A percentile compares a stretch with the other conserved stretches of the same genome.
Conservation (phyloP, 257 asterid species). For the Nicotiana attenuata region DNA sequence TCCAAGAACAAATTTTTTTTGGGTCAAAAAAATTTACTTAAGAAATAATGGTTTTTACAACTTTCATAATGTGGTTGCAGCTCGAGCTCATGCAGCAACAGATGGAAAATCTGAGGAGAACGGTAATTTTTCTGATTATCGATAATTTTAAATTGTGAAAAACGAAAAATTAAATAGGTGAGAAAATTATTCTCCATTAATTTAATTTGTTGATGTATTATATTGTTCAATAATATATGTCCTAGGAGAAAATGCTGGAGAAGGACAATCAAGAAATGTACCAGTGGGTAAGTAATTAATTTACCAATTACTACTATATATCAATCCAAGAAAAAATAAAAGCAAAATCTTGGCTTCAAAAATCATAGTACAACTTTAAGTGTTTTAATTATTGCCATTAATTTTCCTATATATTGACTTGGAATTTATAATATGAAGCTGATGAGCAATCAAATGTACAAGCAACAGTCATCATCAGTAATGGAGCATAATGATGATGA, state of each 20-base stretch:
- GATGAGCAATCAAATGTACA: constrained; percentile 49
- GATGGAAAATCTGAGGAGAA: constrained; percentile 66
- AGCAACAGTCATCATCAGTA: constrained; percentile 21
- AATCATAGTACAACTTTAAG: not conserved
- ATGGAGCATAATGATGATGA: constrained; percentile 26
- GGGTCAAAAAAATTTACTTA: too few species aligned
- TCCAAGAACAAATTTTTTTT: too few species aligned
- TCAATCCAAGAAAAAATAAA: not conserved
- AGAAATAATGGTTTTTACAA: not conserved
- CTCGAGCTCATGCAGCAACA: constrained; percentile 68
- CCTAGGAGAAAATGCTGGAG: constrained; percentile 58
- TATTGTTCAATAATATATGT: not conserved
- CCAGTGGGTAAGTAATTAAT: constrained; percentile 47
- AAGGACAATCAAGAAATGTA: constrained; percentile 77
- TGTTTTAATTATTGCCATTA: not conserved
- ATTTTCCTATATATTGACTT: not conserved
- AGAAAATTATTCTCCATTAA: not conserved
- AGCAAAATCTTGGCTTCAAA: not conserved
- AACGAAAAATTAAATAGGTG: not conserved
- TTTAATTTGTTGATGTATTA: not conserved
- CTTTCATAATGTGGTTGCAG: constrained; percentile 31
- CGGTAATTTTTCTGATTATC: constrained; percentile 30
- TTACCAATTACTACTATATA: not conserved
- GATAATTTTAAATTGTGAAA: not conserved
- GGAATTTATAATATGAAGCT: constrained; percentile 25